A percentile compares a stretch with the other conserved stretches of the same genome.
Evolutionary conservation across 768 basidiomycete genomes (phyloP).

Genomic region (Mycena galopus): DNA sequence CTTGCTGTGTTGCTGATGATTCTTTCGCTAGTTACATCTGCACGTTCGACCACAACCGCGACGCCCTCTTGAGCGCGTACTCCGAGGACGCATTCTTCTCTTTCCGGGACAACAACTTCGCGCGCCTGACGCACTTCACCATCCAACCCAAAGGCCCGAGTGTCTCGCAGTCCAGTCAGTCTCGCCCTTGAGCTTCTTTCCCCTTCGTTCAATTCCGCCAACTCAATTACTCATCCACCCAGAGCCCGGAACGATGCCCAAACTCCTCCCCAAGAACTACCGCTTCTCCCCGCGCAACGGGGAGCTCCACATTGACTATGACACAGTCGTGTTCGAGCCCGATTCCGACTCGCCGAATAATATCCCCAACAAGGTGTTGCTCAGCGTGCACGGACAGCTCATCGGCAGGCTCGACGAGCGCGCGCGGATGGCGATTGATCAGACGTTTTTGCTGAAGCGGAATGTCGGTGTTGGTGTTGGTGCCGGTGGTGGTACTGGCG

Average conservation of each 20-base stretch:
- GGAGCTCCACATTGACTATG: conserved; percentile 27
- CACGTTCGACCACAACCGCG: conserved; percentile 30
- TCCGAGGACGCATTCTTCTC: conserved; percentile 31
- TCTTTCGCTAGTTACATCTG: conserved; percentile 15
- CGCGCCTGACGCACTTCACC: conserved; percentile 13
- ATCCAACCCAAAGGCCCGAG: conserved; percentile 12
- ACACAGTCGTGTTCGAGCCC: conserved; percentile 23
- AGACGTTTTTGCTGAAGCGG: conserved; percentile 29
- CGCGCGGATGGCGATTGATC: conserved; percentile 27
- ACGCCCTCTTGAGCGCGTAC: conserved; percentile 29
- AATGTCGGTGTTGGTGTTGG: not conserved
- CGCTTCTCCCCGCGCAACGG: conserved; percentile 16
- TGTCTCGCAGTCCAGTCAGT: conserved; percentile 16
- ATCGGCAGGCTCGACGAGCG: conserved; percentile 8
- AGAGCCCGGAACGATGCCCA: conserved; percentile 27
- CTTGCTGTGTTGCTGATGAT: not conserved
- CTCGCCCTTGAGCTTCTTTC: not conserved
- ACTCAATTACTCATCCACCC: not conserved
- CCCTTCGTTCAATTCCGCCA: not conserved
- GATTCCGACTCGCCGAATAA: not conserved
- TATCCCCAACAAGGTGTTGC: conserved; percentile 7
- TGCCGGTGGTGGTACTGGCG: too few relatives aligned
- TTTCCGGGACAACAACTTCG: conserved; percentile 33
- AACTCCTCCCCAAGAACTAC: conserved; percentile 23
- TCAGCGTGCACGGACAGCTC: conserved; percentile 30